phyloP scores from a whole-genome alignment of 768 basidiomycete genomes.

The Russula earlei region DNA sequence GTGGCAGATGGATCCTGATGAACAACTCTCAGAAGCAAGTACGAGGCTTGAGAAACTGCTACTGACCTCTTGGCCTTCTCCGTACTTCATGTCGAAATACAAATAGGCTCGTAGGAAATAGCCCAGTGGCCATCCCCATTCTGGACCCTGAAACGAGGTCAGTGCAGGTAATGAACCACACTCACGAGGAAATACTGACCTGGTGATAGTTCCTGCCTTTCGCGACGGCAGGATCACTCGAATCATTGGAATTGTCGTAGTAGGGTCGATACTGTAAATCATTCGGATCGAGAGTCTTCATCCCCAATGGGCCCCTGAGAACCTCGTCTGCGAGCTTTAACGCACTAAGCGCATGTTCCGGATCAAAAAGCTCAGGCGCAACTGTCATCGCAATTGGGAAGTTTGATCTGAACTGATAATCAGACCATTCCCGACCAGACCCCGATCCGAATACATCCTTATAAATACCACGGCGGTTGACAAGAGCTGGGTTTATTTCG shows the following conservation, averaged over 20 bases:
- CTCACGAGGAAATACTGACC: slow-evolving; percentile 33
- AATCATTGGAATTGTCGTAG: slow-evolving; percentile 93
- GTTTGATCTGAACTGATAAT: slow-evolving; percentile 91
- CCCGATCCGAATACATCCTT: slow-evolving; percentile 96
- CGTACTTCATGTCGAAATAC: slow-evolving; percentile 68
- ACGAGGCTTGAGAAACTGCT: background rate
- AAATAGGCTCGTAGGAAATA: slow-evolving; percentile 94
- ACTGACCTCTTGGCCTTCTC: slow-evolving; percentile 54
- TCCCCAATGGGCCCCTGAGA: slow-evolving; percentile 83
- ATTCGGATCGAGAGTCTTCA: slow-evolving; percentile 87
- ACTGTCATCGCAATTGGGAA: slow-evolving; percentile 96
- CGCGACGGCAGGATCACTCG: slow-evolving; percentile 69
- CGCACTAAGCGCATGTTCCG: slow-evolving; percentile 67
- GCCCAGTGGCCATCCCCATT: slow-evolving; percentile 93
- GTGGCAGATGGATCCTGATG: slow-evolving; percentile 58
- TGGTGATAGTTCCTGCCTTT: slow-evolving; percentile 96
- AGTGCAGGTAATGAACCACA: slow-evolving; percentile 8
- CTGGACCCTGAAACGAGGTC: slow-evolving; percentile 55
- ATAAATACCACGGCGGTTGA: slow-evolving; percentile 92
- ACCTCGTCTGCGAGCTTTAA: slow-evolving; percentile 71
- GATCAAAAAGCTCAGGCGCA: slow-evolving; percentile 89
- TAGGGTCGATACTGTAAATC: slow-evolving; percentile 85
- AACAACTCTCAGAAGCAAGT: slow-evolving; percentile 10
- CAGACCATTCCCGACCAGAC: slow-evolving; percentile 82
- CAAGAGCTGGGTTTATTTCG: slow-evolving; percentile 54